Percentiles rank a stretch among this genome's conserved stretches.
These are phyloP conservation scores for Debaryomyces sp. DNA, from an alignment of 1,139 yeast genomes.

Conservation along the genomic window DNA sequence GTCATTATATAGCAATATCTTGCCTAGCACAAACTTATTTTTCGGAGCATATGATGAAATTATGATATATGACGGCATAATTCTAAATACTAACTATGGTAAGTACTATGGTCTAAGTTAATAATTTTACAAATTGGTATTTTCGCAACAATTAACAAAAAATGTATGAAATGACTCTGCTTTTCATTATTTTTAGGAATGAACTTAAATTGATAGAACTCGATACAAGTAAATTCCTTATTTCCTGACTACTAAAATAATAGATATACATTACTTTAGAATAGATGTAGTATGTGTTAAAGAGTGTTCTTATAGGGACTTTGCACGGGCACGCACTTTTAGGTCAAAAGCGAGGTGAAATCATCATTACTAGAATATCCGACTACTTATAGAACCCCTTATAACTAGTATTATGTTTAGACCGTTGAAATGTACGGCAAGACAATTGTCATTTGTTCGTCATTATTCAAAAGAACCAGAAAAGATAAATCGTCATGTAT, in stretches of 20 bases:
- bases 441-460: not conserved
- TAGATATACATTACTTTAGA: not conserved
- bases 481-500: conserved; percentile 19
- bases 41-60: too few relatives aligned
- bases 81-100: too few relatives aligned
- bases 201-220: not conserved
- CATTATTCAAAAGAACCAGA: conserved; percentile 9
- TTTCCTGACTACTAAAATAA: not conserved
- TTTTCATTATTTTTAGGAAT: not conserved
- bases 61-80: too few relatives aligned
- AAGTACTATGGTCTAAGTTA: too few relatives aligned
- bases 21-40: too few relatives aligned
- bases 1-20: too few relatives aligned
- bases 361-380: not conserved
- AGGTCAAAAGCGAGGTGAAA: not conserved
- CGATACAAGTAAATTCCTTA: not conserved
- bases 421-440: not conserved
- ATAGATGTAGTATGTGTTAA: not conserved
- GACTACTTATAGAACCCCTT: not conserved
- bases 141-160: not conserved
- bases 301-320: not conserved
- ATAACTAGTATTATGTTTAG: not conserved
- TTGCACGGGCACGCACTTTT: not conserved
- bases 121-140: too few relatives aligned
- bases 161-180: not conserved